Conservation (phyloP, 106 monocot genomes). For the Phalaenopsis equestris region DNA sequence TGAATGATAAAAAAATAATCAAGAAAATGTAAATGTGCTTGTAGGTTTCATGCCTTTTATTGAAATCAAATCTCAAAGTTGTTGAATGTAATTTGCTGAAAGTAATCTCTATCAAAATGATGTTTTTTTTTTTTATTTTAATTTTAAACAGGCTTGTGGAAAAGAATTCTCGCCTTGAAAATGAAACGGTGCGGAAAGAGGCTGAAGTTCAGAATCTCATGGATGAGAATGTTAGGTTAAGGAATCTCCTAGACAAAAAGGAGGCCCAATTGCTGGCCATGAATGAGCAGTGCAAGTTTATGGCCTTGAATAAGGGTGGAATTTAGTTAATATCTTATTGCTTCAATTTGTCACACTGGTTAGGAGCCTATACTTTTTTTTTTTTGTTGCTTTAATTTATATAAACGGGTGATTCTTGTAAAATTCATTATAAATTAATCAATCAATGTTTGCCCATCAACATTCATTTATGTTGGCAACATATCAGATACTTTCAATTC, state of each 20-base stretch:
- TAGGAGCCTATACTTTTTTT: neutral
- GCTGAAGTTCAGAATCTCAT: conserved; percentile 72
- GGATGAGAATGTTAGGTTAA: conserved; percentile 71
- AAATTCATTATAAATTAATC: neutral
- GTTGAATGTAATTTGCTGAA: neutral
- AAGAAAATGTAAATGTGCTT: neutral
- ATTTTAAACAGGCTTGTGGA: conserved; percentile 52
- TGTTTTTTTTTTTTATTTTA: neutral
- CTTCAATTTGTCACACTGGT: neutral
- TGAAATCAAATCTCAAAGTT: neutral
- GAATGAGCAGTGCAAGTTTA: conserved; percentile 95
- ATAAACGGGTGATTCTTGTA: neutral
- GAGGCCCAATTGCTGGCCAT: conserved; percentile 79
- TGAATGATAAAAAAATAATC: neutral
- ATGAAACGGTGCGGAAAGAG: conserved; percentile 71
- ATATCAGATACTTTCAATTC: neutral
- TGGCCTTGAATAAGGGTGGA: conserved; percentile 49
- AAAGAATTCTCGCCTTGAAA: conserved; percentile 62
- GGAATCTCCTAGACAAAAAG: conserved; percentile 67
- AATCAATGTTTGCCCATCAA: neutral
- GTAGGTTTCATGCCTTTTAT: neutral
- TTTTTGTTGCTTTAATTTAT: neutral
- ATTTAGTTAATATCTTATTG: conserved; percentile 12
- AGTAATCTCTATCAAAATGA: neutral
- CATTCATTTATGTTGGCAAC: neutral